phyloP scores from a whole-genome alignment of 345 rosid genomes.

The Gossypium thurberi region DNA sequence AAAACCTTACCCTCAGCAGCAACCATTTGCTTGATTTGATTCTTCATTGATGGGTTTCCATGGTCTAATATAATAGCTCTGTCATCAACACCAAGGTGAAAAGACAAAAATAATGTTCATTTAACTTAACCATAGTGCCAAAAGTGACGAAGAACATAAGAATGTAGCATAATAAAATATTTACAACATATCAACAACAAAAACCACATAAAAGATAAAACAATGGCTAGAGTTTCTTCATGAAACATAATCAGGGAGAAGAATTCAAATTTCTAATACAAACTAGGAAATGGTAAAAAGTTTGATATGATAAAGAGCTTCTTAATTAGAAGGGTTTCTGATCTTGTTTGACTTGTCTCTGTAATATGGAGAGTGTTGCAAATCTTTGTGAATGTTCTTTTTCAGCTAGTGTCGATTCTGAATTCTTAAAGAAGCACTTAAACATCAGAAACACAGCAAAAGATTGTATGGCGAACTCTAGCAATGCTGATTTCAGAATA shows the following conservation, averaged over 20 bases:
- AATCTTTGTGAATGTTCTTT: not conserved
- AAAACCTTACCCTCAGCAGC: conserved; percentile 71
- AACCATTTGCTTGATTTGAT: conserved; percentile 60
- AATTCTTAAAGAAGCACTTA: not conserved
- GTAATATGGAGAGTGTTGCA: not conserved
- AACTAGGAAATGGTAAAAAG: not conserved
- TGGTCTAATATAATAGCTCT: conserved; percentile 90
- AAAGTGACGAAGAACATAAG: not conserved
- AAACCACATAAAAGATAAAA: not conserved
- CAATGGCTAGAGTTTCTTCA: not conserved
- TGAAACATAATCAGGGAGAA: not conserved
- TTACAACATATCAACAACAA: conserved; percentile 1
- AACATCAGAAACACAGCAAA: not conserved
- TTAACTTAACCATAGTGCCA: not conserved
- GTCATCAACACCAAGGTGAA: conserved; percentile 21
- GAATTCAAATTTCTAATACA: not conserved
- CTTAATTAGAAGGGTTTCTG: not conserved
- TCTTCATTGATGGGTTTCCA: conserved; percentile 70
- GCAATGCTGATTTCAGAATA: not conserved
- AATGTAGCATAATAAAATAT: not conserved
- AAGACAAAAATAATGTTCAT: conserved; percentile 2
- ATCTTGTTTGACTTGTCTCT: not conserved
- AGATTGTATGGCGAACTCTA: not conserved
- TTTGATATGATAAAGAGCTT: not conserved
- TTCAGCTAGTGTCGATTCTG: not conserved